phyloP scores from a whole-genome alignment of 352 stramenopile species.

The Globisporangium cystogenes region DNA sequence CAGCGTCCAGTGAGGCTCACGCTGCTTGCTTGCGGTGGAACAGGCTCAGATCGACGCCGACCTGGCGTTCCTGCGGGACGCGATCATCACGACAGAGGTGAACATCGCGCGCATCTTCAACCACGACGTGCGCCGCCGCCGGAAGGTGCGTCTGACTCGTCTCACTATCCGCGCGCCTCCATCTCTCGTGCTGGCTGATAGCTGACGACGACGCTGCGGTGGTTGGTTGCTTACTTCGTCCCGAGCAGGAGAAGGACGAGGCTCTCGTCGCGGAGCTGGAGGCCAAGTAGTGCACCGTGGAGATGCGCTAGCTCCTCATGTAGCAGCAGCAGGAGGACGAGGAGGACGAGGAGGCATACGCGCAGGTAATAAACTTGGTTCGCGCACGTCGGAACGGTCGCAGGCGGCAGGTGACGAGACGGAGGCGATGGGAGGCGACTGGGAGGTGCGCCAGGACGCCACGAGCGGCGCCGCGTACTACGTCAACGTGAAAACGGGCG shows the following conservation, averaged over 20 bases:
- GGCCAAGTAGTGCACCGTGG: conserved; percentile 36
- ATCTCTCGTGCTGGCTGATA: no score
- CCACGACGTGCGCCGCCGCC: conserved; percentile 91
- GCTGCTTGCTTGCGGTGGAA: no score
- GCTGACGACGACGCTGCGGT: neutral
- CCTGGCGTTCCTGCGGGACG: conserved; percentile 92
- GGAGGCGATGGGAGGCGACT: conserved; percentile 8
- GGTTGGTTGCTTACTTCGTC: neutral
- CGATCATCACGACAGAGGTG: conserved; percentile 97
- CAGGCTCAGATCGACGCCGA: conserved; percentile 86
- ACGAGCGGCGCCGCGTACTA: conserved; percentile 39
- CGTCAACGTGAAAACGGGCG: conserved; percentile 41
- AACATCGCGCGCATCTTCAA: conserved; percentile 98
- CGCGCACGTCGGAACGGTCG: no score
- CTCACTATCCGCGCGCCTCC: no score
- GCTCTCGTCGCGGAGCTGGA: conserved; percentile 53
- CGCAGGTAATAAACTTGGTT: no score
- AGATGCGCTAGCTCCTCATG: no score
- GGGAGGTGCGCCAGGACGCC: conserved; percentile 44
- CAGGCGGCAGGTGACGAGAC: neutral
- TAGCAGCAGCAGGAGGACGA: no score
- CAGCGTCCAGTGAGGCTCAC: no score
- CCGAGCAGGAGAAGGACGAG: conserved; percentile 56
- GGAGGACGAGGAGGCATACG: no score
- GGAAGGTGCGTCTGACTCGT: conserved; percentile 28